Percentiles rank a stretch among this genome's conserved stretches.
phyloP scores from a whole-genome alignment of 176 grass and related monocot genomes.

The Juncus effusus region DNA sequence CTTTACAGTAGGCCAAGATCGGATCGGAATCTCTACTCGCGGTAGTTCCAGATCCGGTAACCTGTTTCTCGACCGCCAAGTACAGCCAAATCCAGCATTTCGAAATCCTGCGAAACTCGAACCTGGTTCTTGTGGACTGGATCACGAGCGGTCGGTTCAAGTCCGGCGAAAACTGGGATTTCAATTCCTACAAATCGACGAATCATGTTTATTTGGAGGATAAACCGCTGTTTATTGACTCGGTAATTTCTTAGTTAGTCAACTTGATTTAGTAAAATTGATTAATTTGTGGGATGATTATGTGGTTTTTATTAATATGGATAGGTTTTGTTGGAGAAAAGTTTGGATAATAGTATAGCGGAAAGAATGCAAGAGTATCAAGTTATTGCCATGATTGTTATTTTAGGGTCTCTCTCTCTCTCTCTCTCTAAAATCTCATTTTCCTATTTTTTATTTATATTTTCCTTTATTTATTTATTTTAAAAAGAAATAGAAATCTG shows the following conservation, averaged over 20 bases:
- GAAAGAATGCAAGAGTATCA: constrained; percentile 72
- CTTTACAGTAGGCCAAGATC: constrained; percentile 61
- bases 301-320: background rate
- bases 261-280: background rate
- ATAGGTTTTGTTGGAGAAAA: constrained; percentile 70
- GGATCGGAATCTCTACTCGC: constrained; percentile 64
- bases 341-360: constrained; percentile 40
- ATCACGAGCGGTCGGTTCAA: constrained; percentile 85
- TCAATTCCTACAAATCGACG: constrained; percentile 57
- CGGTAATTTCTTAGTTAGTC: constrained; percentile 19
- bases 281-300: background rate
- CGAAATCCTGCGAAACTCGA: constrained; percentile 50
- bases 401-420: constrained; percentile 46
- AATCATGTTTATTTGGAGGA: constrained; percentile 63
- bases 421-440: background rate
- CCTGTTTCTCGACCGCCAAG: constrained; percentile 64
- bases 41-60: constrained; percentile 82
- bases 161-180: constrained; percentile 75
- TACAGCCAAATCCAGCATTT: constrained; percentile 84
- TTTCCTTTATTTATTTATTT: background rate
- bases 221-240: constrained; percentile 80
- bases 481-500: background rate
- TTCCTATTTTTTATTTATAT: constrained; percentile 11
- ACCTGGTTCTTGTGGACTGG: constrained; percentile 84
- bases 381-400: constrained; percentile 74